phyloP scores from a whole-genome alignment of 1,284 basidiomycete genomes.

The Mycosarcoma maydis region DNA sequence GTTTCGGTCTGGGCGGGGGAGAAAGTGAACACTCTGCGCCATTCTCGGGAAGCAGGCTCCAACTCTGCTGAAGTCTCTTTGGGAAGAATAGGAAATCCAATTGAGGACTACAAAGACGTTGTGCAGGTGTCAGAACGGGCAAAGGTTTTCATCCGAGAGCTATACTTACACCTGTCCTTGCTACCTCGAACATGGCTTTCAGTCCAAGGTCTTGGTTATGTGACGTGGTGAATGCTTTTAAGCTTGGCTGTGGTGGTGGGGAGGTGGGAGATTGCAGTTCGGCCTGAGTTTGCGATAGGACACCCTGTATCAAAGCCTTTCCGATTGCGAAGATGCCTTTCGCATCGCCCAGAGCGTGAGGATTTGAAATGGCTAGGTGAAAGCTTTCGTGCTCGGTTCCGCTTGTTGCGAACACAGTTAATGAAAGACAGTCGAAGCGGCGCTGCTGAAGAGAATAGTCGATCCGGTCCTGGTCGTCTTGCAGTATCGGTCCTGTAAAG shows the following conservation, averaged over 20 bases:
- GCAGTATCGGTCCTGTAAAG: background rate
- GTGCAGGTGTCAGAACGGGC: too few relatives aligned
- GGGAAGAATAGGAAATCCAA: background rate
- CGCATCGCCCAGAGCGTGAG: conserved; percentile 6
- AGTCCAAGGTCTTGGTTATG: background rate
- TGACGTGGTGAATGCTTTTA: background rate
- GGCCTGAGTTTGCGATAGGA: background rate
- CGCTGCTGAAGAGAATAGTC: conserved; percentile 1
- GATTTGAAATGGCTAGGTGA: conserved; percentile 2
- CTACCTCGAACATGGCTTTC: conserved; percentile 4
- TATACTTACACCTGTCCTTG: conserved; percentile 2
- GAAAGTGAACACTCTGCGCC: background rate
- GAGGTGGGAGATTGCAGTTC: background rate
- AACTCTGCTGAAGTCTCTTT: background rate
- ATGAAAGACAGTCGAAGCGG: background rate
- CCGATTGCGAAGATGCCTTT: background rate
- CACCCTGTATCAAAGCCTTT: background rate
- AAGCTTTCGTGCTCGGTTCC: background rate
- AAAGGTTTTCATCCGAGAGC: background rate
- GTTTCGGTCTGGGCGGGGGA: background rate
- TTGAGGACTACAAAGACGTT: conserved; percentile 1
- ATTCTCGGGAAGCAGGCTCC: background rate
- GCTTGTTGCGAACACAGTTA: background rate
- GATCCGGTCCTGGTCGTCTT: background rate
- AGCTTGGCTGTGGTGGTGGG: background rate